Conservation (phyloP, 78 protist species). For the Corallochytrium limacisporum region DNA sequence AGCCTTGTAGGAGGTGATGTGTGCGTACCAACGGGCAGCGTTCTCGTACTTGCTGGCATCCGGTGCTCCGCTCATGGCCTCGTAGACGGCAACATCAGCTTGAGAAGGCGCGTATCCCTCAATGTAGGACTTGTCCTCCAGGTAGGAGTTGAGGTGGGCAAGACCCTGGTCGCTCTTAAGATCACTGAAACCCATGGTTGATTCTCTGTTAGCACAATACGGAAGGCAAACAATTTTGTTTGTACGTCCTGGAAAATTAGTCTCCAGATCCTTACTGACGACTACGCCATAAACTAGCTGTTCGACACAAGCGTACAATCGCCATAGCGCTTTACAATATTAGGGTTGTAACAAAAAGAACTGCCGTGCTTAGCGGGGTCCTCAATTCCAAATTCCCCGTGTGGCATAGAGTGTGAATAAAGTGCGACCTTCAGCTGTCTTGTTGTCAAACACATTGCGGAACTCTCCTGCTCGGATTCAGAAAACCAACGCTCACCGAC, state of each 20-base stretch:
- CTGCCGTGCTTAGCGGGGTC: too few species aligned
- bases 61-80: constrained; percentile 25
- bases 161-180: constrained; percentile 23
- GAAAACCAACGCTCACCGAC: too few species aligned
- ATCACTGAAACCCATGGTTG: not conserved
- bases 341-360: not conserved
- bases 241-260: too few species aligned
- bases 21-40: constrained; percentile 56
- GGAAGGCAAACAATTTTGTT: too few species aligned
- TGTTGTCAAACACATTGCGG: too few species aligned
- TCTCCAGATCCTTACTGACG: too few species aligned
- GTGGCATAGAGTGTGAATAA: too few species aligned
- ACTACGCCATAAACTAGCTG: too few species aligned
- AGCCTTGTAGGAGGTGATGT: constrained; percentile 41
- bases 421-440: too few species aligned
- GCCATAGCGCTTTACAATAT: not conserved
- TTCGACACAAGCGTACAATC: too few species aligned
- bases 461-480: too few species aligned
- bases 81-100: constrained; percentile 44
- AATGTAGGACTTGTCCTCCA: constrained; percentile 47
- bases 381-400: too few species aligned
- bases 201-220: not conserved
- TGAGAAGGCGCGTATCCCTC: constrained; percentile 46
- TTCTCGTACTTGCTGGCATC: constrained; percentile 37
- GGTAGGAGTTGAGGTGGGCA: constrained; percentile 33